These are phyloP conservation scores for Lentinus brumalis DNA, from an alignment of 768 basidiomycete genomes.

Conservation along the genomic window DNA sequence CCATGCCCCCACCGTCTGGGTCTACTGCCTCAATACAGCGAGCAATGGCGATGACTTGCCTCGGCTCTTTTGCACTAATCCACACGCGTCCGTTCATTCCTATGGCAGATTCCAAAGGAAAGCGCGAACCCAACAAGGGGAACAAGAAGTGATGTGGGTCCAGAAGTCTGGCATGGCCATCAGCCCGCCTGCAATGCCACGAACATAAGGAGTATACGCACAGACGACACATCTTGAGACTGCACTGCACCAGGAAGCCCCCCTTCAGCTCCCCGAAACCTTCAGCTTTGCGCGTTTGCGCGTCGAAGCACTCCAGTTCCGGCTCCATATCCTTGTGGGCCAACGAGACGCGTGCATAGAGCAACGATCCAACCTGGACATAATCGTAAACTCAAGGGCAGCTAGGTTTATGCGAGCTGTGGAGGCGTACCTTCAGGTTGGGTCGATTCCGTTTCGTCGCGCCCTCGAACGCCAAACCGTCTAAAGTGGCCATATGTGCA, in stretches of 20 bases:
- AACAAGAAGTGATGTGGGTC: slow-evolving; percentile 83
- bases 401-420: not conserved
- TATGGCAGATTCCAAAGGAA: slow-evolving; percentile 86
- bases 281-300: slow-evolving; percentile 87
- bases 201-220: slow-evolving; percentile 41
- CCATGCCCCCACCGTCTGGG: slow-evolving; percentile 68
- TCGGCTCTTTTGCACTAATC: slow-evolving; percentile 75
- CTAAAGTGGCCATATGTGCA: slow-evolving; percentile 82
- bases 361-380: slow-evolving; percentile 78
- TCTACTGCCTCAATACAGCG: slow-evolving; percentile 85
- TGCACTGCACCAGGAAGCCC: slow-evolving; percentile 81
- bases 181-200: not conserved
- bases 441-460: slow-evolving; percentile 95
- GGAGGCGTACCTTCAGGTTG: slow-evolving; percentile 73
- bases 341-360: slow-evolving; percentile 91
- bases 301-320: slow-evolving; percentile 95
- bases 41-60: slow-evolving; percentile 72
- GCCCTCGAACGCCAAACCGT: slow-evolving; percentile 93
- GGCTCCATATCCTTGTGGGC: slow-evolving; percentile 99
- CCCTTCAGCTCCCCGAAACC: slow-evolving; percentile 94
- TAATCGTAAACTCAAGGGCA: slow-evolving; percentile 6
- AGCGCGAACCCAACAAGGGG: slow-evolving; percentile 73
- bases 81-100: slow-evolving; percentile 94
- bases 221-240: slow-evolving; percentile 85
- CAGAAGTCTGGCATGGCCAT: slow-evolving; percentile 55